A percentile compares a stretch with the other conserved stretches of the same genome.
Evolutionary conservation across 345 rosid genomes (phyloP).

Genomic region (Arabidopsis suecica): DNA sequence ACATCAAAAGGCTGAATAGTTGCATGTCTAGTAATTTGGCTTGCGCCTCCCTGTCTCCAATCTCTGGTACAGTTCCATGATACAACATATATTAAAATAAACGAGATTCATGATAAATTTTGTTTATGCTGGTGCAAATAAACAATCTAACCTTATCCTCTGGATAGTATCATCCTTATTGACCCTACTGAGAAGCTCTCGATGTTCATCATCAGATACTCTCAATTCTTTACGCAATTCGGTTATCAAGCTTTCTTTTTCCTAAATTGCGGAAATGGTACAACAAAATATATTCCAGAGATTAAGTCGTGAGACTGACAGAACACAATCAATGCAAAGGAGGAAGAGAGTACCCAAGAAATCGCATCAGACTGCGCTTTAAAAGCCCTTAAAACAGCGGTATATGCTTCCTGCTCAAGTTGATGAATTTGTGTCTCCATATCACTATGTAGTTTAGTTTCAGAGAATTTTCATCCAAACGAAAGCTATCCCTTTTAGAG

Average conservation of each 20-base stretch:
- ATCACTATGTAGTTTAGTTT: slow-evolving; percentile 41
- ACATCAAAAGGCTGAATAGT: slow-evolving; percentile 58
- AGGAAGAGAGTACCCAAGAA: slow-evolving; percentile 73
- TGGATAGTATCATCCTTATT: slow-evolving; percentile 81
- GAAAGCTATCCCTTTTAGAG: slow-evolving; percentile 11
- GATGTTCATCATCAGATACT: slow-evolving; percentile 96
- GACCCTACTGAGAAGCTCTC: slow-evolving; percentile 83
- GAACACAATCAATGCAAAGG: slow-evolving; percentile 18
- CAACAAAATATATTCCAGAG: slow-evolving; percentile 31
- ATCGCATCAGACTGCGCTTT: slow-evolving; percentile 99
- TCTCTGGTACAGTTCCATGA: slow-evolving; percentile 57
- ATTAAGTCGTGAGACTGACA: slow-evolving; percentile 20
- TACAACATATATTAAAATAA: slow-evolving; percentile 16
- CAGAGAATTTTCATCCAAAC: slow-evolving; percentile 43
- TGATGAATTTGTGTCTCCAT: slow-evolving; percentile 93
- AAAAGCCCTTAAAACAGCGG: slow-evolving; percentile 91
- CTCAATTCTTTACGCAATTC: slow-evolving; percentile 93
- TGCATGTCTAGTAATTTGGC: slow-evolving; percentile 60
- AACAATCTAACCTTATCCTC: slow-evolving; percentile 71
- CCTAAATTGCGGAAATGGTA: slow-evolving; percentile 54
- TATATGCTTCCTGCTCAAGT: slow-evolving; percentile 97
- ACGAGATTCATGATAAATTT: slow-evolving; percentile 6
- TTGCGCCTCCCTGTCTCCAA: slow-evolving; percentile 85
- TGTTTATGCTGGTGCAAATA: slow-evolving; percentile 24
- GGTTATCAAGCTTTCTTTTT: slow-evolving; percentile 90